Evolutionary conservation across 2,329 filamentous ascomycete genomes (phyloP), one percentile per base, ranked within the genome.

Genomic region (Xylariales sp.): DNA sequence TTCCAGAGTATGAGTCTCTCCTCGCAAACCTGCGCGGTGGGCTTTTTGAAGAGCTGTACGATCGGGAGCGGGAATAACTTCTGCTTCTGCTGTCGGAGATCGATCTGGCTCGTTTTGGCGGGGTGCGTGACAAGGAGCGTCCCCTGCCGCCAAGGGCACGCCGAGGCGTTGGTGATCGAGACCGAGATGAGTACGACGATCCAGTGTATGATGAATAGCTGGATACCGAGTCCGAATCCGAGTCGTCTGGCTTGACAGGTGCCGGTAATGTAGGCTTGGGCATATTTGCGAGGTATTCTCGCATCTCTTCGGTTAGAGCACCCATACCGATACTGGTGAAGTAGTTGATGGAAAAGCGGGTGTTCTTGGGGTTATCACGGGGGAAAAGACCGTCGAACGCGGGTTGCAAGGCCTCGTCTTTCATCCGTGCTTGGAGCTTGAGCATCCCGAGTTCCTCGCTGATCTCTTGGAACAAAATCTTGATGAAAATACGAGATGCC

Each of bases 241-340:
- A 83, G 36, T 80, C 73, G 24, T 70, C 70, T 7, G 64, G 69
- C 1, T 71, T 69, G 16, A 79, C 72, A 1, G 86, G 69, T 2
- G 88, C 80, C 5, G 86, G 86, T 18, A 86, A 69, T 2, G 85
- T 76, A 3, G 90, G 89, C 59, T 94, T 93, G 10, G 90, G 90
- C 64, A 94, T 80, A 57, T 89, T 95, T 61, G 90, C 86, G 43
- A 98, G 74, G 59, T 84, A 82, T 56, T 94, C 88, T 62, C 93
- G 83, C 88, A 96, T 95, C 51, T 89, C 86, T 60, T 98, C 93
- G 2, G 93, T 98, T 47, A 98, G 75, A 18, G 80, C 81, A 59
- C 93, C 93, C 86, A 98, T 94, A 44, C 90, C 89, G 55, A 98
- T 95, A 56, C 89, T 93, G 8, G 93, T 98, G 63, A 98, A 97